Percentiles rank a stretch among this genome's conserved stretches.
These are phyloP conservation scores for Phragmites australis DNA, from an alignment of 176 grass and related monocot species.

Conservation along the genomic window DNA sequence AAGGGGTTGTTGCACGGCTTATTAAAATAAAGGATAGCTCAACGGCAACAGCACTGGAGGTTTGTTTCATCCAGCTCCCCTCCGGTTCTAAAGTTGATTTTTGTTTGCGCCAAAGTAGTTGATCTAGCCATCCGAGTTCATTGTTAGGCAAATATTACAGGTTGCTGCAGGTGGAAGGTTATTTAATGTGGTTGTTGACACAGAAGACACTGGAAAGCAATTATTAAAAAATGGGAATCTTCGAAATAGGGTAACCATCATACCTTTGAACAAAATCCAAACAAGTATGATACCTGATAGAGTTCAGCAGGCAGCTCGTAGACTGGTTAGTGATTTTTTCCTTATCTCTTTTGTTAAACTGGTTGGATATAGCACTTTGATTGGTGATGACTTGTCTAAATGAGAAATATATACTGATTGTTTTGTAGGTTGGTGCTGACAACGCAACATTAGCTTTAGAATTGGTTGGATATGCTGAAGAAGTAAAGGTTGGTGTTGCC, in stretches of 20 bases:
- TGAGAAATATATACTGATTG: constrained; percentile 17
- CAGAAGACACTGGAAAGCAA: constrained; percentile 89
- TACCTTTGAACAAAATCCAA: constrained; percentile 95
- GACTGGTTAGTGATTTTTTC: constrained; percentile 60
- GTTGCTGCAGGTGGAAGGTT: constrained; percentile 85
- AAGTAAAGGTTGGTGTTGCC: constrained; percentile 70
- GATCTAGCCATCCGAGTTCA: constrained; percentile 8
- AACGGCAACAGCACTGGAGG: constrained; percentile 84
- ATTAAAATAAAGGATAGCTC: constrained; percentile 93
- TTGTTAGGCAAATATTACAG: constrained; percentile 50
- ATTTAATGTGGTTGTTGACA: constrained; percentile 91
- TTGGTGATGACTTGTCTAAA: constrained; percentile 21
- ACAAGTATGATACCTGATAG: constrained; percentile 58
- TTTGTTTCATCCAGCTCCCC: constrained; percentile 36
- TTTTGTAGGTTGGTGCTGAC: constrained; percentile 69
- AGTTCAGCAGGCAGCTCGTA: constrained; percentile 72
- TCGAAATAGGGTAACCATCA: constrained; percentile 81
- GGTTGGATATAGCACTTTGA: constrained; percentile 26
- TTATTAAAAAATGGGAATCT: constrained; percentile 72
- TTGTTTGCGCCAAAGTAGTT: constrained; percentile 15
- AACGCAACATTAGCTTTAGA: constrained; percentile 82
- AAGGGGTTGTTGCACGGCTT: constrained; percentile 91
- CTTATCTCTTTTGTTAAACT: constrained; percentile 3
- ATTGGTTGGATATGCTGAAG: constrained; percentile 82
- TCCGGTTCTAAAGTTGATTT: constrained; percentile 13